Evolutionary conservation across 2,329 filamentous ascomycete genomes (phyloP), one percentile per base, ranked within the genome.

Genomic region (Fusarium sp.): DNA sequence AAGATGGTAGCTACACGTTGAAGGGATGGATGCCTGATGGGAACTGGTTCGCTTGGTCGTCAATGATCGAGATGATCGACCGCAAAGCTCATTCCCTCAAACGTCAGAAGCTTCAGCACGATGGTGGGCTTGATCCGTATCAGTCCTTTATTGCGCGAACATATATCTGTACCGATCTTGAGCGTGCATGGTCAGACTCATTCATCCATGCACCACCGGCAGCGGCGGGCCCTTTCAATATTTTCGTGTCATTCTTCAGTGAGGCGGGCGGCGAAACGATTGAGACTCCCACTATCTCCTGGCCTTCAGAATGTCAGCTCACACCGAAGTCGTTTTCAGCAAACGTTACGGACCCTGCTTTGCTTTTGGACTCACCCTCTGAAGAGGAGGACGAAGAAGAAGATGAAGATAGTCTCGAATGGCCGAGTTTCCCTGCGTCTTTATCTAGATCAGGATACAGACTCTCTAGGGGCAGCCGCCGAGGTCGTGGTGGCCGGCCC

Each of bases 161-260:
- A 41, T 78, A 81, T 30, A 79, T 79, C 11, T 85, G 84, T 52
- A 77, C 80, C 32, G 78, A 78, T 20, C 84, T 86, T 80, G 87
- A 89, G 69, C 75, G 82, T 53, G 82, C 82, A 25, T 76, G 76
- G 73, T 58, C 62, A 3, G 62, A 75, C 15, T 71, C 63, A 5
- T 80, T 80, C 46, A 59, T 72, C 16, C 68, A 66, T 11, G 70
- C 72, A 11, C 61, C 57, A 5, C 61, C 60, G 4, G 65, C 65
- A 8, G 74, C 66, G 40, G 77, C 78, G 7, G 77, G 77, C 1
- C 79, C 78, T 58, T 70, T 77, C 59, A 79, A 79, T 57, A 74
- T 79, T 25, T 80, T 79, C 11, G 54, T 81, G n/a, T 65, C 62
- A 8, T 73, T 79, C 46, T 68, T 58, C 12, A 62, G 68, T 25